Evolutionary conservation across 2,329 filamentous ascomycete genomes (phyloP).

Genomic region (Sporothrix protearum): DNA sequence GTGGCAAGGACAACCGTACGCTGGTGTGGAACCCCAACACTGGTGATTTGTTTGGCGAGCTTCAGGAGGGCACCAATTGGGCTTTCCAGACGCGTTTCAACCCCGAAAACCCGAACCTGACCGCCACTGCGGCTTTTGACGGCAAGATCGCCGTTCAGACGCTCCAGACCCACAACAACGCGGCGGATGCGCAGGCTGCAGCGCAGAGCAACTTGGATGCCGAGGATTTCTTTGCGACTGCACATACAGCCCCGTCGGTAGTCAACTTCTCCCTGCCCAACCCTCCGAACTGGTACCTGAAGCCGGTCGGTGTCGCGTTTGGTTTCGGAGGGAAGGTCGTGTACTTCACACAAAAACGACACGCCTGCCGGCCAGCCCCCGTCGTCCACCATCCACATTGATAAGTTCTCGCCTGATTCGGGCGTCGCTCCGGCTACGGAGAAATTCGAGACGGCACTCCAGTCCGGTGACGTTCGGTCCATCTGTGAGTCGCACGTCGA

Average conservation of each 20-base stretch:
- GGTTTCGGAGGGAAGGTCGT: constrained; percentile 94
- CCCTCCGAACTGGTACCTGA: constrained; percentile 85
- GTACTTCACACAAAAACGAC: constrained; percentile 59
- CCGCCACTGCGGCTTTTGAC: constrained; percentile 94
- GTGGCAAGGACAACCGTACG: constrained; percentile 93
- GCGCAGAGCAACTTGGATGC: constrained; percentile 72
- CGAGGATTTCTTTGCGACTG: constrained; percentile 94
- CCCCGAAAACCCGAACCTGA: constrained; percentile 84
- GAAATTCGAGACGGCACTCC: constrained; percentile 79
- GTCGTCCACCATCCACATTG: constrained; percentile 76
- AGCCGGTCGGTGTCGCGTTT: constrained; percentile 82
- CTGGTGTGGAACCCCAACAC: constrained; percentile 96
- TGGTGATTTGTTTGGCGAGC: constrained; percentile 82
- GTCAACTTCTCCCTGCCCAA: constrained; percentile 82
- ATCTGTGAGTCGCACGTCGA: constrained; percentile 79
- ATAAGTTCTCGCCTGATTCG: constrained; percentile 83
- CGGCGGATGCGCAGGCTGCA: constrained; percentile 59
- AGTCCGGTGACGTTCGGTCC: constrained; percentile 68
- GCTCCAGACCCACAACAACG: constrained; percentile 84
- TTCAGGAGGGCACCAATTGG: constrained; percentile 98
- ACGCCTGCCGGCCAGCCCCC: constrained; percentile 59
- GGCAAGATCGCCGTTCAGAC: constrained; percentile 94
- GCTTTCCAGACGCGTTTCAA: constrained; percentile 95
- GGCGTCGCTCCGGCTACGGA: constrained; percentile 79
- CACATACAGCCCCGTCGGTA: constrained; percentile 84